Conservation (phyloP, 1,284 basidiomycete genomes). For the Moesziomyces antarcticus region DNA sequence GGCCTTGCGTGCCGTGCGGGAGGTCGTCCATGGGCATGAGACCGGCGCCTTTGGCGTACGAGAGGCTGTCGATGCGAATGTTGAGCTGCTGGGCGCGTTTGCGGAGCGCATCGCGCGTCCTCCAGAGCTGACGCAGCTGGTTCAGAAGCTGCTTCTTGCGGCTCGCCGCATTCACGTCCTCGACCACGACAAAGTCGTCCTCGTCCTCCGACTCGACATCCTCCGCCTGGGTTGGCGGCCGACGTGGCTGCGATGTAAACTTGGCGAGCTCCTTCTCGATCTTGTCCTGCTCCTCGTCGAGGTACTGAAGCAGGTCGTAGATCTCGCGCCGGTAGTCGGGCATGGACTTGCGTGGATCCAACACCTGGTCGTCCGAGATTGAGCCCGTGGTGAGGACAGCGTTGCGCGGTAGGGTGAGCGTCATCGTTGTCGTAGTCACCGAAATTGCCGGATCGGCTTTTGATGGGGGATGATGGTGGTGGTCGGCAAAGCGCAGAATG, state of each 20-base stretch:
- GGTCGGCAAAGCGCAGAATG: background rate
- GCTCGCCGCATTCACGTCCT: constrained; percentile 29
- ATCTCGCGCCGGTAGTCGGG: constrained; percentile 49
- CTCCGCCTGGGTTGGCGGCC: constrained; percentile 4
- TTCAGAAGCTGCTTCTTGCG: constrained; percentile 34
- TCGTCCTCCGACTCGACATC: constrained; percentile 29
- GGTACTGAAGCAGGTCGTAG: constrained; percentile 43
- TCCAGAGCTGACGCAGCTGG: constrained; percentile 47
- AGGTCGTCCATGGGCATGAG: constrained; percentile 33
- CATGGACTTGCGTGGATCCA: constrained; percentile 40
- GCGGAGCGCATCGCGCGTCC: constrained; percentile 26
- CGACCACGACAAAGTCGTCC: constrained; percentile 42
- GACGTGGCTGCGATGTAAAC: constrained; percentile 13
- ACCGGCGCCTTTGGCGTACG: constrained; percentile 27
- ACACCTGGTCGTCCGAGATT: constrained; percentile 19
- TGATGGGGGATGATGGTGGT: background rate
- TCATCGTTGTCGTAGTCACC: background rate
- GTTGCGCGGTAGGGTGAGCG: background rate
- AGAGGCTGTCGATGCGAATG: constrained; percentile 38
- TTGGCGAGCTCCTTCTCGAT: constrained; percentile 37
- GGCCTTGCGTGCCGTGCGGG: constrained; percentile 1
- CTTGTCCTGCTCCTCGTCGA: constrained; percentile 48
- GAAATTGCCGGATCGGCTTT: background rate
- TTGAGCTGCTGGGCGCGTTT: constrained; percentile 36
- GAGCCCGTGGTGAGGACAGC: background rate